Conservation (phyloP, 192 early-diverging fungal species). For the Coemansia sp. region DNA sequence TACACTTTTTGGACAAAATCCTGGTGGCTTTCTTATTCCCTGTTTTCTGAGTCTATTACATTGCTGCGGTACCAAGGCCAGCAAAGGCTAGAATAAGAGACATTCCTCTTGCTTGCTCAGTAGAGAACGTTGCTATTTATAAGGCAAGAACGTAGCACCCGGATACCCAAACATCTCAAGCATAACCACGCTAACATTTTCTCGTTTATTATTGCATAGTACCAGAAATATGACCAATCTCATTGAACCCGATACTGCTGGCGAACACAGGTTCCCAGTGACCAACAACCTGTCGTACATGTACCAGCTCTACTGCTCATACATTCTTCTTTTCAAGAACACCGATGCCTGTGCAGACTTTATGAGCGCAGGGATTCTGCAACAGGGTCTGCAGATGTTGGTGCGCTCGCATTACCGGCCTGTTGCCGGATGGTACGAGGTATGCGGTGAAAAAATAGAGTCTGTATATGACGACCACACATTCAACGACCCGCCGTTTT, state of each 20-base stretch:
- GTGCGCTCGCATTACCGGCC: constrained; percentile 45
- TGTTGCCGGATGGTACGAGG: constrained; percentile 44
- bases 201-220: not conserved
- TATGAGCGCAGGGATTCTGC: constrained; percentile 18
- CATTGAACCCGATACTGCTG: not conserved
- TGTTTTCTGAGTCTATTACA: too few relatives aligned
- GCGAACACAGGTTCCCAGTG: constrained; percentile 31
- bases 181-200: not conserved
- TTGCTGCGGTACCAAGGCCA: too few relatives aligned
- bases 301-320: constrained; percentile 55
- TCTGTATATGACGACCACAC: constrained; percentile 27
- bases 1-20: too few relatives aligned
- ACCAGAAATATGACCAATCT: not conserved
- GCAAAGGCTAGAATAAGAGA: too few relatives aligned
- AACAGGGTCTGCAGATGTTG: constrained; percentile 20
- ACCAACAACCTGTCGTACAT: constrained; percentile 46
- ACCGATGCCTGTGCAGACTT: constrained; percentile 8
- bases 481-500: constrained; percentile 45
- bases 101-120: too few relatives aligned
- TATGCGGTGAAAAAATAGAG: constrained; percentile 24
- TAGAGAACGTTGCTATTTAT: too few relatives aligned
- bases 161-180: not conserved
- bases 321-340: constrained; percentile 45
- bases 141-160: not conserved
- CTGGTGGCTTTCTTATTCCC: too few relatives aligned